Evolutionary conservation across 2,329 filamentous ascomycete species (phyloP).

Genomic region (Thielaviopsis euricoi): DNA sequence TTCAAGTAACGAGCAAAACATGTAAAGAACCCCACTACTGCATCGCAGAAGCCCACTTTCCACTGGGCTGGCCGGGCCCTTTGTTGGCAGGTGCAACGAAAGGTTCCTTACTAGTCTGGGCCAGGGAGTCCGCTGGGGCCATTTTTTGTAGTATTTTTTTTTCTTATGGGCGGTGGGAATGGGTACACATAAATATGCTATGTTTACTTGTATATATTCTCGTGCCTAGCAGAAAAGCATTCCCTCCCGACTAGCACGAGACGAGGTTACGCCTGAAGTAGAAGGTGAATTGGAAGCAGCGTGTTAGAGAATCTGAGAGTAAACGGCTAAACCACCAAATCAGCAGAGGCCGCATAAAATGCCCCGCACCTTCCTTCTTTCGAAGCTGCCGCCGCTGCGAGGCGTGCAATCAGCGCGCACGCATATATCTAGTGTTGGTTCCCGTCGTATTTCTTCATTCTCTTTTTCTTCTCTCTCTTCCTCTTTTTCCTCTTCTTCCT

Average conservation of each 20-base stretch:
- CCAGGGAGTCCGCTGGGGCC: neutral
- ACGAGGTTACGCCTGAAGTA: neutral
- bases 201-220: neutral
- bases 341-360: constrained; percentile 18
- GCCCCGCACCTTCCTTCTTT: constrained; percentile 29
- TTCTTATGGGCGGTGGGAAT: neutral
- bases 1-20: neutral
- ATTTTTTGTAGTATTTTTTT: neutral
- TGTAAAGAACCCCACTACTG: neutral
- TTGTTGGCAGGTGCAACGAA: neutral
- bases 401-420: neutral
- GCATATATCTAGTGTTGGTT: constrained; percentile 9
- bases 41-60: neutral
- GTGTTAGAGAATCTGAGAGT: neutral
- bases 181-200: too few relatives aligned
- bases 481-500: neutral
- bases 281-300: neutral
- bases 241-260: neutral
- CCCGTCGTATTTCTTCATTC: constrained; percentile 8
- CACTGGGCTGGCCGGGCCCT: neutral
- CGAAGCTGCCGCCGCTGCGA: constrained; percentile 6
- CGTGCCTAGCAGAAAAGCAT: too few relatives aligned
- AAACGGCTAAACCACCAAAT: constrained; percentile 16
- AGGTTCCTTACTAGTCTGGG: neutral
- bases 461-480: constrained; percentile 6